Evolutionary conservation across 139 green algal genomes (phyloP).

Genomic region (Volvox africanus): DNA sequence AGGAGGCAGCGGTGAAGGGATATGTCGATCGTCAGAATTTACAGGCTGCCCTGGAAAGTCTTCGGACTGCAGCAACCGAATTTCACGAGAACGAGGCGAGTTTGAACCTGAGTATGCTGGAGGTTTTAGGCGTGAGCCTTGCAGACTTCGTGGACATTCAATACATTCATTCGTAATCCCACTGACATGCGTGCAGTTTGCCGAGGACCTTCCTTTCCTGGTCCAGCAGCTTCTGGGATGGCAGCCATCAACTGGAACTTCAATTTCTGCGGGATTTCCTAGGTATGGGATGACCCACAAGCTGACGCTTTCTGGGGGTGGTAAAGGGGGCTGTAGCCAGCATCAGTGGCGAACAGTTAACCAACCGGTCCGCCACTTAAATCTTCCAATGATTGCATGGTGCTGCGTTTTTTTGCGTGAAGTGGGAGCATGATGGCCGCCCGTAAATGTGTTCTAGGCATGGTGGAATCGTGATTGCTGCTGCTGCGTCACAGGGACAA

Average conservation of each 20-base stretch:
- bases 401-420: no score
- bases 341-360: no score
- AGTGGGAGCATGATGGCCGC: no score
- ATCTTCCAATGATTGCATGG: no score
- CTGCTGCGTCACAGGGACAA: not conserved
- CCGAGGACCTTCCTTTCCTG: constrained; percentile 53
- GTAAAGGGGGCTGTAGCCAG: no score
- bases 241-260: not conserved
- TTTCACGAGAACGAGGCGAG: constrained; percentile 22
- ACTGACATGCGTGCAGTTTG: constrained; percentile 38
- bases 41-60: not conserved
- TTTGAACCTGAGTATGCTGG: not conserved
- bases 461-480: no score
- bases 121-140: not conserved
- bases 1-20: constrained; percentile 1
- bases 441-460: no score
- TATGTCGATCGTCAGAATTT: not conserved
- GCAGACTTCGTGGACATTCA: not conserved
- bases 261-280: not conserved
- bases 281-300: not conserved
- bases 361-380: no score
- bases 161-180: not conserved
- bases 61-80: not conserved
- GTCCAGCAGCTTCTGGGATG: constrained; percentile 38
- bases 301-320: no score